These are phyloP conservation scores for Globisporangium lucens DNA, from an alignment of 352 stramenopile genomes.

Conservation along the genomic window DNA sequence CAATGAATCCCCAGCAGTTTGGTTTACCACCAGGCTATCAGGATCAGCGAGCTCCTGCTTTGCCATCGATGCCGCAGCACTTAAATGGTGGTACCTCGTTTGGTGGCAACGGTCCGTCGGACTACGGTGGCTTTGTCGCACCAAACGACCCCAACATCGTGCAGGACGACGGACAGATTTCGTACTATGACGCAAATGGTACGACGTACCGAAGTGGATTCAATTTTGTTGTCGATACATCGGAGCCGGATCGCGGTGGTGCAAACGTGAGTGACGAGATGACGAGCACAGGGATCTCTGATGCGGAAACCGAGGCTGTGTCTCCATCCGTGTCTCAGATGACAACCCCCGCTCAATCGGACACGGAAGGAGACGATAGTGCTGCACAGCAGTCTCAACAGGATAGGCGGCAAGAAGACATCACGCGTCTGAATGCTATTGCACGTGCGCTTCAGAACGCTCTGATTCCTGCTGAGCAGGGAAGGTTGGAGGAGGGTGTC, in stretches of 20 bases:
- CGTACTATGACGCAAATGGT: constrained; percentile 65
- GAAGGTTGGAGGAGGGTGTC: not conserved
- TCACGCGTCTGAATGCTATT: constrained; percentile 29
- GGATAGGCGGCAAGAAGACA: constrained; percentile 22
- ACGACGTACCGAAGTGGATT: constrained; percentile 59
- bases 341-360: constrained; percentile 65
- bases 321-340: constrained; percentile 62
- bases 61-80: constrained; percentile 18
- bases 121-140: constrained; percentile 43
- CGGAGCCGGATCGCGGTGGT: not conserved
- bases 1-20: constrained; percentile 13
- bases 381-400: constrained; percentile 28
- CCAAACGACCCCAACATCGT: constrained; percentile 52
- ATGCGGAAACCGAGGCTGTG: constrained; percentile 61
- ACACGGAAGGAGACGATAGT: constrained; percentile 46
- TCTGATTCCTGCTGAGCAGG: not conserved
- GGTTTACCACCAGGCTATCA: constrained; percentile 7
- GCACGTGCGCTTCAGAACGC: constrained; percentile 22
- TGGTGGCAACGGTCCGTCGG: not conserved
- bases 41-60: constrained; percentile 13
- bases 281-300: constrained; percentile 24
- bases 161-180: constrained; percentile 39
- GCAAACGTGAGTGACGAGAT: not conserved
- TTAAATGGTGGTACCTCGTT: constrained; percentile 9
- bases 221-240: constrained; percentile 42